phyloP scores from a whole-genome alignment of 2,329 filamentous ascomycete species.

The Seiridium unicorne region DNA sequence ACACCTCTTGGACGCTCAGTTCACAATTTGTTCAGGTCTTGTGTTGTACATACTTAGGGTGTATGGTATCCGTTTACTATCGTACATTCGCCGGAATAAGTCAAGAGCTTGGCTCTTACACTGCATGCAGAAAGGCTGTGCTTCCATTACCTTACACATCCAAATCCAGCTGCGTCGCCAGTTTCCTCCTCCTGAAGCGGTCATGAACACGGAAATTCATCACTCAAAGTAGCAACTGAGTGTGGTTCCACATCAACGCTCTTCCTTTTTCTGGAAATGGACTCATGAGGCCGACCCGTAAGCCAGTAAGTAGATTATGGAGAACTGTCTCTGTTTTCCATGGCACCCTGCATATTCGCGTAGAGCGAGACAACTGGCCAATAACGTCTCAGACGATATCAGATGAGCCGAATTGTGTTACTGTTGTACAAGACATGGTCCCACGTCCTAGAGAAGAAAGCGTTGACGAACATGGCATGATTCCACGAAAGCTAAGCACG shows the following conservation, averaged over 20 bases:
- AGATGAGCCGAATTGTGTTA: constrained; percentile 20
- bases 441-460: constrained; percentile 36
- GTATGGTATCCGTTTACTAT: too few species aligned
- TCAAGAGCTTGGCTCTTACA: too few species aligned
- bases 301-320: constrained; percentile 20
- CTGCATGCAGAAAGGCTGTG: too few species aligned
- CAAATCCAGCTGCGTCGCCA: too few species aligned
- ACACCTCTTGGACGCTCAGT: too few species aligned
- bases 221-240: neutral
- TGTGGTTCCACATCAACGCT: neutral
- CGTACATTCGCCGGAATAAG: too few species aligned
- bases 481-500: constrained; percentile 10
- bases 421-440: constrained; percentile 24
- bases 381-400: constrained; percentile 17
- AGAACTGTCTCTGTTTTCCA: constrained; percentile 11
- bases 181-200: too few species aligned
- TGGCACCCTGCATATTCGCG: constrained; percentile 16
- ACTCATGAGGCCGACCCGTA: constrained; percentile 13
- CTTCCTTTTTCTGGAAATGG: neutral
- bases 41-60: too few species aligned
- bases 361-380: constrained; percentile 18
- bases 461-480: constrained; percentile 34
- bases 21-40: too few species aligned
- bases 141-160: too few species aligned
- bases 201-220: neutral